Evolutionary conservation across 2,329 filamentous ascomycete species (phyloP), one percentile per base, ranked within the genome.

Genomic region (Diaporthe batatas): DNA sequence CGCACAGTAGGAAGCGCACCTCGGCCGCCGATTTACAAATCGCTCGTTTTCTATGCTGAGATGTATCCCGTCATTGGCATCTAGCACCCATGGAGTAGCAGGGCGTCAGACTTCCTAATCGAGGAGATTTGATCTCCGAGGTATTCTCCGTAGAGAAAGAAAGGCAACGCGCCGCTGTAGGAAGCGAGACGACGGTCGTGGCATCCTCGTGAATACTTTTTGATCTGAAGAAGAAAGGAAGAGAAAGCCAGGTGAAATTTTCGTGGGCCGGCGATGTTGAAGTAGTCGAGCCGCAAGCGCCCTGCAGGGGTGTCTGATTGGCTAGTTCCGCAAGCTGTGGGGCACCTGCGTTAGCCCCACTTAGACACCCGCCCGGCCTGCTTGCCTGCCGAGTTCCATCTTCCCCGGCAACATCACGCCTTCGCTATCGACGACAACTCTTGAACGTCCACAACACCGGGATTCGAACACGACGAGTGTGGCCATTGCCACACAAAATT

Each of bases 11-110:
- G 49, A 49, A 53, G 68, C 72, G 29, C 72, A 69, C 64, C 62
- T 72, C 42, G 34, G 49, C 18, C 21, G 12, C 8, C 10, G 39
- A 0, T 21, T 47, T 32, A 49, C 32, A 42, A 49, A 32, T 12
- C 10, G 23, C 47, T 23, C 16, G n/a, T 29, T 18, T 32, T 57
- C 68, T 57, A 51, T 14, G 49, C 29, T 59, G 42, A 79, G 77
- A 87, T 90, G 84, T 89, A 85, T 88, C 88, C 87, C 83, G 86
- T 89, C 87, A 85, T 89, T 88, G 87, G 88, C 89, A 88, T 89
- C 84, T 83, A 85, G 81, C 84, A 84, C 85, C 84, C 86, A 86
- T 83, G 80, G 75, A 79, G 77, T 79, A 82, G 81, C 82, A 81
- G 80, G 82, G 81, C 85, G 86, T 82, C 81, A 89, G 85, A 89